Conservation (phyloP, 164 flowering plant species). For the Paratinospora sagittata region DNA sequence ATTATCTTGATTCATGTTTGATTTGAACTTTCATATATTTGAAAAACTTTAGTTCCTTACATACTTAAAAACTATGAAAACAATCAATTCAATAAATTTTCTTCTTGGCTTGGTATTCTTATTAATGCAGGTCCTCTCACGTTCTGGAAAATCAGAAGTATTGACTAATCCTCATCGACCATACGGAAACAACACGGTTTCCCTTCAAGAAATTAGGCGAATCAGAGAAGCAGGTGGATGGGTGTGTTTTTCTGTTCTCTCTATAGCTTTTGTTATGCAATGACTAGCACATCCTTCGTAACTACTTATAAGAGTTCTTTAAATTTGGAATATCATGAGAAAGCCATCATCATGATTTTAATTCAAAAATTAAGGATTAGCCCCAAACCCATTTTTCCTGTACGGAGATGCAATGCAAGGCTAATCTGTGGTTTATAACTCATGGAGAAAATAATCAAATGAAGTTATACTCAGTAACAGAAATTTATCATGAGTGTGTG, state of each 20-base stretch:
- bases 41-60: background rate
- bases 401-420: background rate
- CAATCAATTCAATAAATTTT: background rate
- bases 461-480: background rate
- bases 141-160: slow-evolving; percentile 74
- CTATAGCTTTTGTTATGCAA: slow-evolving; percentile 1
- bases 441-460: background rate
- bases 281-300: background rate
- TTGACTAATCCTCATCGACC: slow-evolving; percentile 86
- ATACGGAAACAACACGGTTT: slow-evolving; percentile 67
- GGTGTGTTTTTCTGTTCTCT: slow-evolving; percentile 67
- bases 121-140: slow-evolving; percentile 60
- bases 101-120: background rate
- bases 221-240: slow-evolving; percentile 99
- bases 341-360: background rate
- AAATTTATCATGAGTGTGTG: background rate
- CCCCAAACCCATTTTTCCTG: background rate
- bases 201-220: slow-evolving; percentile 79
- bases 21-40: background rate
- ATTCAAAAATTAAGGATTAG: background rate
- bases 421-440: background rate
- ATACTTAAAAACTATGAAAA: background rate
- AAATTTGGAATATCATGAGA: background rate
- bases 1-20: background rate
- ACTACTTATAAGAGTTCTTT: background rate